Base-by-base conservation (phyloP, 2,329 filamentous ascomycete genomes). In the Aspergillus awamori region DNA sequence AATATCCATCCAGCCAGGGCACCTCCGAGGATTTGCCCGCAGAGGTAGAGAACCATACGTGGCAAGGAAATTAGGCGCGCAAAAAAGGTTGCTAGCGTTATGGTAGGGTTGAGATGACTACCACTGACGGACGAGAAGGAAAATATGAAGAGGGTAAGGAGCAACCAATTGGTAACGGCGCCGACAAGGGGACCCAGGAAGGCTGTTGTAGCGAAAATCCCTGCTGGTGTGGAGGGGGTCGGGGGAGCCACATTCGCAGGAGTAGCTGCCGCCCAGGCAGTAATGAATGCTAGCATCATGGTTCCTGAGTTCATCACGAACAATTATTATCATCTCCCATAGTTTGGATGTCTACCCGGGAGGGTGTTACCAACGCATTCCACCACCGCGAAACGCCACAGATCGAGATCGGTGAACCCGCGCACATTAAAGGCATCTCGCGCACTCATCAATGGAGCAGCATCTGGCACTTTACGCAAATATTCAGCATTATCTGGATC, bases 101-200 rank as follows among this genome's bases (percentile, higher is more conserved):
- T 84, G 24, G 81, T 72, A 1, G 83, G 83, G 65, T 84, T 86
- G 53, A 86, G 69, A 65, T 86, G 83, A 0, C 80, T 83, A 43
- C 83, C 83, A 3, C 79, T 81, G 0, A 80, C 78, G 0, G 82
- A 78, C 2, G 77, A 81, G 7, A 81, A 79, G 4, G 79, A 78
- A 64, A 80, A 84, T 38, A 85, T 83, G 67, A 84, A 81, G 0
- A 83, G 69, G 2, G 81, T 71, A 13, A 84, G 69, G 53, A 81
- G 64, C 15, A 79, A 62, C 13, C 74, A 68, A 58, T 77, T 82
- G 58, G 73, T 72, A 20, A 82, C 69, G 17, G 75, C 75, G 6
- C 72, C 76, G 58, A 79, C 60, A 26, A 75, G 61, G 41, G 75
- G 67, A 39, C 72, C 68, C 59, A 73, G 59, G 60, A 73, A 70